These are phyloP conservation scores for Karstenula rhodostoma DNA, from an alignment of 2,329 filamentous ascomycete genomes.

Conservation along the genomic window DNA sequence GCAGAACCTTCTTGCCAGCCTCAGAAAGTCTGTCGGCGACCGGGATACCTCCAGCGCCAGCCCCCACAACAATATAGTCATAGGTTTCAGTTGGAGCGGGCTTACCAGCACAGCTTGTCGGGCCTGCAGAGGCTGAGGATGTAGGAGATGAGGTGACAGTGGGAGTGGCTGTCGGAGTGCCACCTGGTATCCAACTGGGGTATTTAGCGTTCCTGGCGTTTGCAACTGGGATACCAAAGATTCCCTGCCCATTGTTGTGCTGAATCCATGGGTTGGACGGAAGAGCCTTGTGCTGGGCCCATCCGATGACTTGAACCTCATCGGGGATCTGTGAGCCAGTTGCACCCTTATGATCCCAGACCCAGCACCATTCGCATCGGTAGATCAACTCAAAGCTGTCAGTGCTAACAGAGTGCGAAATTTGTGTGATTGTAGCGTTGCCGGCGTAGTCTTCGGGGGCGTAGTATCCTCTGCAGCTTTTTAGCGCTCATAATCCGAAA, in stretches of 20 bases:
- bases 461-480: conserved; percentile 60
- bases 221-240: conserved; percentile 59
- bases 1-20: conserved; percentile 69
- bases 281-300: conserved; percentile 59
- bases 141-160: conserved; percentile 40
- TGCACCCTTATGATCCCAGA: conserved; percentile 54
- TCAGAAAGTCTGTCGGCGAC: conserved; percentile 68
- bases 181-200: conserved; percentile 49
- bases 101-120: conserved; percentile 48
- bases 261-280: conserved; percentile 54
- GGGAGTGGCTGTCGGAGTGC: conserved; percentile 38
- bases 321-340: conserved; percentile 49
- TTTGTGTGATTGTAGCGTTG: conserved; percentile 67
- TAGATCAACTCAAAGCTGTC: conserved; percentile 71
- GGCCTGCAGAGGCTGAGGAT: conserved; percentile 27
- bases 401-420: conserved; percentile 65
- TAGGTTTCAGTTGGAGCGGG: conserved; percentile 56
- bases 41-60: conserved; percentile 69
- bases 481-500: conserved; percentile 21
- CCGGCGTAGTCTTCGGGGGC: conserved; percentile 68
- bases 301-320: conserved; percentile 60
- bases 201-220: conserved; percentile 56
- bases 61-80: conserved; percentile 71
- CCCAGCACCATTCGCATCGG: conserved; percentile 63
- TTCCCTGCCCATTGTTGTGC: conserved; percentile 64